Evolutionary conservation across 345 rosid species (phyloP).

Genomic region (rapeseed (Brassica napus)): Da-Ae NC_063452.1:12026501-12027000

Average conservation of each 20-base stretch:
- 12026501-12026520: not conserved
- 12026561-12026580: constrained; percentile 54
- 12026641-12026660: constrained; percentile 61
- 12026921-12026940: constrained; percentile 95
- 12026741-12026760: not conserved
- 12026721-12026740: not conserved
- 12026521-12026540: constrained; percentile 49
- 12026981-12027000: constrained; percentile 99
- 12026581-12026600: constrained; percentile 57
- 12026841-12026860: constrained; percentile 98
- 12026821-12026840: constrained; percentile 80
- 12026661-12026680: constrained; percentile 69
- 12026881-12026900: constrained; percentile 99
- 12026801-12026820: not conserved
- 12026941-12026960: constrained; percentile 96
- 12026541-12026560: constrained; percentile 50
- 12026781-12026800: not conserved
- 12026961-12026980: constrained; percentile 93
- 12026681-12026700: constrained; percentile 68
- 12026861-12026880: constrained; percentile 95
- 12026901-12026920: constrained; percentile 80
- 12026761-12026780: not conserved
- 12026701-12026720: not conserved
- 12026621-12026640: constrained; percentile 22
- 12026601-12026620: constrained; percentile 87